These are phyloP conservation scores for Phytophthora megakarya DNA, from an alignment of 352 stramenopile genomes.

Conservation along the genomic window DNA sequence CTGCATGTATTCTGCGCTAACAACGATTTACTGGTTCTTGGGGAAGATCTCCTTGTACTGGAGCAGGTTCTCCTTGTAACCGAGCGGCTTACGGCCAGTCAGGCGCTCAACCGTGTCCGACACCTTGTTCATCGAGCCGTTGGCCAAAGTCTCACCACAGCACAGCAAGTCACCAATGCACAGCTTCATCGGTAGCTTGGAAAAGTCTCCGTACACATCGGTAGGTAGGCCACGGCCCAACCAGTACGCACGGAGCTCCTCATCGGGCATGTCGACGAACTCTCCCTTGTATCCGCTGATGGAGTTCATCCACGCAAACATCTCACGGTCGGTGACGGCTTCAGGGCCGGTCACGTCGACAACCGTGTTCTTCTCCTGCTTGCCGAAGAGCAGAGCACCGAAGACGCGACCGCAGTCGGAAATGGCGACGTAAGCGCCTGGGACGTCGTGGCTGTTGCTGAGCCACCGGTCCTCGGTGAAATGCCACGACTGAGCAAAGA, in stretches of 20 bases:
- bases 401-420: slow-evolving; percentile 29
- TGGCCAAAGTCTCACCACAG: slow-evolving; percentile 32
- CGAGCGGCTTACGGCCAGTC: slow-evolving; percentile 29
- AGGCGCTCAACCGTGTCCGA: slow-evolving; percentile 34
- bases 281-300: slow-evolving; percentile 24
- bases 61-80: slow-evolving; percentile 33
- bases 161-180: slow-evolving; percentile 35
- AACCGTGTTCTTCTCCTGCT: slow-evolving; percentile 28
- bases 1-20: slow-evolving; percentile 1
- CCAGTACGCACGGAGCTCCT: slow-evolving; percentile 24
- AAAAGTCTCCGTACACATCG: slow-evolving; percentile 30
- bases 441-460: slow-evolving; percentile 19
- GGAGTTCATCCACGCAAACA: slow-evolving; percentile 31
- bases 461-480: slow-evolving; percentile 28
- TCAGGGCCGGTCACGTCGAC: slow-evolving; percentile 20
- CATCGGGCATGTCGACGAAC: slow-evolving; percentile 25
- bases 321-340: slow-evolving; percentile 11
- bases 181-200: slow-evolving; percentile 30
- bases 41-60: slow-evolving; percentile 35
- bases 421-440: slow-evolving; percentile 15
- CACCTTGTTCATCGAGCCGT: slow-evolving; percentile 36
- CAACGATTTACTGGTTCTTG: slow-evolving; percentile 22
- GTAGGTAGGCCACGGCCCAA: slow-evolving; percentile 27
- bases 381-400: slow-evolving; percentile 27
- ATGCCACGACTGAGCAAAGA: slow-evolving; percentile 31